Evolutionary conservation across 2,329 filamentous ascomycete species (phyloP), one percentile per base, ranked within the genome.

Genomic region (Neofusicoccum laricinum): DNA sequence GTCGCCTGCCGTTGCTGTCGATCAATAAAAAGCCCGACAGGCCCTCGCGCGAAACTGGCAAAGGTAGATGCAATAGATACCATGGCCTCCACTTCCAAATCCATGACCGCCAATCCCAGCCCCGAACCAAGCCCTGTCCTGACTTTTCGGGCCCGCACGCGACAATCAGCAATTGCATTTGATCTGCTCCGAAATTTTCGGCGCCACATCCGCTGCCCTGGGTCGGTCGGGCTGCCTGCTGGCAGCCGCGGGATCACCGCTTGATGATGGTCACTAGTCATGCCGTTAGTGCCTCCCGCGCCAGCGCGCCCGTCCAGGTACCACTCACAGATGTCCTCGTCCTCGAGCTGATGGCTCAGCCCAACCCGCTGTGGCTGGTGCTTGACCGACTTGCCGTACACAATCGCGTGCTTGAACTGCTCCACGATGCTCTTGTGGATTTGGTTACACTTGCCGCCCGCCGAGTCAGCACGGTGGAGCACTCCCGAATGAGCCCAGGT

Each of bases 351-450:
- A 77, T 99, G 95, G 61, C 86, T 82, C 69, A 99, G 85, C 57
- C 95, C 95, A 67, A 98, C 95, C 73, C 93, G 88, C 81, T 99
- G 95, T 69, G 95, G 95, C 80, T 98, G 95, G 81, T 99, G 95
- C 85, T 98, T 98, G 70, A 98, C 94, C 64, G 93, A 97, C 77
- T 94, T 95, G 70, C 95, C 95, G 78, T 98, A 99, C 46, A 99
- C 95, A 75, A 99, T 90, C 63, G 95, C 95, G 67, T 89, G 87
- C 80, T 94, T 96, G 85, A 99, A 99, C 71, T 97, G 90, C 71
- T 99, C 95, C 64, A 95, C 85, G 75, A 99, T 98, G 64, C 88
- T 96, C 77, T 95, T 92, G 81, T 99, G 95, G 76, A 99, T 99
- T 69, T 92, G 86, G 80, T 97, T 97, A 81, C 95, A 99, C 93